A percentile compares a stretch with the other conserved stretches of the same genome.
Conservation (phyloP, 2,329 filamentous ascomycete genomes). For the Ophiocordyceps camponoti-saundersi region DNA sequence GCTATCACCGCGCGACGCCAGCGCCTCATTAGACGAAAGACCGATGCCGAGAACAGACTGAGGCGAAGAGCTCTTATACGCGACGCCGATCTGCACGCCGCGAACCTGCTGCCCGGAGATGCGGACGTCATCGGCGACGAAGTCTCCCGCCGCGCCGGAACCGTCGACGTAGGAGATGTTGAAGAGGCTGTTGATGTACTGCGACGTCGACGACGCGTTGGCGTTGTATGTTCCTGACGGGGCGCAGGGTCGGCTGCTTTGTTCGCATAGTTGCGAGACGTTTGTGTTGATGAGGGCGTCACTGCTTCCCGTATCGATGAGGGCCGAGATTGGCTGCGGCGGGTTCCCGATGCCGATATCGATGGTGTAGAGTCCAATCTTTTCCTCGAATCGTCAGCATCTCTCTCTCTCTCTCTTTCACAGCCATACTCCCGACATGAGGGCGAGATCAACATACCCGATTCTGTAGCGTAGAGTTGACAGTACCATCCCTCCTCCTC, state of each 20-base stretch:
- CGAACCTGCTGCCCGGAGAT: constrained; percentile 37
- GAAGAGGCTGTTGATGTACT: constrained; percentile 58
- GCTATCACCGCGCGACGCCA: constrained; percentile 38
- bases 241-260: constrained; percentile 31
- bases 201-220: constrained; percentile 59
- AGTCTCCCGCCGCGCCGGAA: constrained; percentile 60
- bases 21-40: constrained; percentile 63
- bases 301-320: constrained; percentile 52
- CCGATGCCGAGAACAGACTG: constrained; percentile 79
- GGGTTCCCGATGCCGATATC: constrained; percentile 48
- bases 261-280: constrained; percentile 40
- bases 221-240: constrained; percentile 50
- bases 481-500: not conserved
- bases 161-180: constrained; percentile 82
- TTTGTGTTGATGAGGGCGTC: constrained; percentile 56
- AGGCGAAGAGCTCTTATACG: constrained; percentile 39
- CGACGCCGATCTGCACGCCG: constrained; percentile 55
- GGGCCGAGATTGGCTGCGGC: constrained; percentile 35
- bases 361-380: constrained; percentile 9
- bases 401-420: no score
- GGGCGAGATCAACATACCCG: not conserved
- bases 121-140: constrained; percentile 55
- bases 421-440: no score
- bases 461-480: not conserved
- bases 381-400: no score